phyloP scores from a whole-genome alignment of 2,329 filamentous ascomycete genomes.

The Didymella exigua region DNA sequence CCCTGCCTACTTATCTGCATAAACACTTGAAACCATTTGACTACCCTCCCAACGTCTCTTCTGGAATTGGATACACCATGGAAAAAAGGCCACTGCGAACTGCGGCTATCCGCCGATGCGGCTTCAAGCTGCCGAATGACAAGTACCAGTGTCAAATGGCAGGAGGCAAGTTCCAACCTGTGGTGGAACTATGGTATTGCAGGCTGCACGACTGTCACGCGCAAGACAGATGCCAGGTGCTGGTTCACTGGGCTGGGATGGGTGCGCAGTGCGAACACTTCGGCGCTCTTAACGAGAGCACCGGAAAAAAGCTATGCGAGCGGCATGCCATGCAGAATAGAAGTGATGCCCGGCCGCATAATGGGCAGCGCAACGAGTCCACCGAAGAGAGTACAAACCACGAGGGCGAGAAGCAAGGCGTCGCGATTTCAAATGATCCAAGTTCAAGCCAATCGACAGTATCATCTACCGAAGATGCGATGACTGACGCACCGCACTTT shows the following conservation, averaged over 20 bases:
- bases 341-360: neutral
- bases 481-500: no score
- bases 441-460: no score
- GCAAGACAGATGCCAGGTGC: slow-evolving; percentile 15
- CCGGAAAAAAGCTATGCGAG: slow-evolving; percentile 8
- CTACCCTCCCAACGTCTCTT: neutral
- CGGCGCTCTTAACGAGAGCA: slow-evolving; percentile 4
- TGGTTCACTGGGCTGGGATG: slow-evolving; percentile 11
- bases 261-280: slow-evolving; percentile 14
- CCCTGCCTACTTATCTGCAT: neutral
- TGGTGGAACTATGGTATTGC: slow-evolving; percentile 12
- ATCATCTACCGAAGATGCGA: no score
- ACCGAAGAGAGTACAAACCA: no score
- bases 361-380: neutral
- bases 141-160: slow-evolving; percentile 18
- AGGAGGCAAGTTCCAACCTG: slow-evolving; percentile 11
- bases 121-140: slow-evolving; percentile 19
- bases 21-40: neutral
- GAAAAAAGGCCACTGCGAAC: neutral
- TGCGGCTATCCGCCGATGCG: slow-evolving; percentile 10
- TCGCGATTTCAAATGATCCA: no score
- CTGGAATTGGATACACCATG: neutral
- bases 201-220: slow-evolving; percentile 15
- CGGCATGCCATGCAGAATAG: neutral
- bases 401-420: no score